These are phyloP conservation scores for Oryza punctata DNA, from an alignment of 176 grass and related monocot genomes.

Conservation along the genomic window DNA sequence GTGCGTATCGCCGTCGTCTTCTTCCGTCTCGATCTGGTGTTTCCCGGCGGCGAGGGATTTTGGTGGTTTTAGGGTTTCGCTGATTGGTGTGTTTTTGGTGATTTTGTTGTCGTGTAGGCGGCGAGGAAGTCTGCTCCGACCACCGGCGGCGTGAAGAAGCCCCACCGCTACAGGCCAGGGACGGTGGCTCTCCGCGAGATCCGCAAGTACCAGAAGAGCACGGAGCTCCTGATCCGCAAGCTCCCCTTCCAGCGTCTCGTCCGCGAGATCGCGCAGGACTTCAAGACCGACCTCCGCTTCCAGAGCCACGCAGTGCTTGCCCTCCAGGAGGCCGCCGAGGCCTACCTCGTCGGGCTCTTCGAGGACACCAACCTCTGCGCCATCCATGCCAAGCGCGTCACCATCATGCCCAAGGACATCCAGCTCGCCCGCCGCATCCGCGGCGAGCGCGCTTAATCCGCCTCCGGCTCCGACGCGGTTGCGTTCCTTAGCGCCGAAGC, in stretches of 20 bases:
- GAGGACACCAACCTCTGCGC: slow-evolving; percentile 83
- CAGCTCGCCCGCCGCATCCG: slow-evolving; percentile 74
- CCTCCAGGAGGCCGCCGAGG: slow-evolving; percentile 86
- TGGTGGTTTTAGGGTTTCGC: background rate
- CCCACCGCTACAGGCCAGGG: slow-evolving; percentile 70
- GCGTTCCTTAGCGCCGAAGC: rapidly evolving
- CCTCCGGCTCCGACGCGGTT: background rate
- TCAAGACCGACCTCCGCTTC: slow-evolving; percentile 93
- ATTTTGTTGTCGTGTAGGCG: slow-evolving; percentile 32
- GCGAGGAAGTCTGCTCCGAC: slow-evolving; percentile 87
- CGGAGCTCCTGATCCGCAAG: slow-evolving; percentile 93
- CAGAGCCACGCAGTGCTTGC: slow-evolving; percentile 82
- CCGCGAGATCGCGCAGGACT: slow-evolving; percentile 93
- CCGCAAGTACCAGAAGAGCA: slow-evolving; percentile 99
- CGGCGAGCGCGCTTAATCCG: slow-evolving; percentile 28
- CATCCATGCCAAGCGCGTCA: slow-evolving; percentile 82
- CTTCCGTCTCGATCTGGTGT: background rate
- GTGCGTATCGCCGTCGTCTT: background rate
- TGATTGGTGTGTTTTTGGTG: background rate
- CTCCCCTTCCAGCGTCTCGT: slow-evolving; percentile 88
- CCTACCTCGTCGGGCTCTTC: slow-evolving; percentile 82
- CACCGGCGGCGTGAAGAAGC: slow-evolving; percentile 95
- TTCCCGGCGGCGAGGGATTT: background rate
- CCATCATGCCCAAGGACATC: slow-evolving; percentile 85
- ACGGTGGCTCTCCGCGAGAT: slow-evolving; percentile 88